A percentile compares a stretch with the other conserved stretches of the same genome.
Conservation (phyloP, 345 rosid species). For the Salix suchowensis region DNA sequence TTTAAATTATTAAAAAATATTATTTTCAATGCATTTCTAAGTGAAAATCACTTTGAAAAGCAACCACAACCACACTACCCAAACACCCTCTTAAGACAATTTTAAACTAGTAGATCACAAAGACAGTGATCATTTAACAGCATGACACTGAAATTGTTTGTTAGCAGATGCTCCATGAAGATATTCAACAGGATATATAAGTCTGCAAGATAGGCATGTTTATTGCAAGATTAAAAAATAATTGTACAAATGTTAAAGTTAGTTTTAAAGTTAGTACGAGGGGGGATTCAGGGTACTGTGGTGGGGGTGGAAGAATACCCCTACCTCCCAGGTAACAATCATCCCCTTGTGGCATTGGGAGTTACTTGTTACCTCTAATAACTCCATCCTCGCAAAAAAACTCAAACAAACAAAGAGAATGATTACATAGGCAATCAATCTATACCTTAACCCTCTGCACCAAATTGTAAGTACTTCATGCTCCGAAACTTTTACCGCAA, state of each 20-base stretch:
- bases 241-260: not conserved
- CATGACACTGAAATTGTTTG: not conserved
- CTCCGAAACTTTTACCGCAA: conserved; percentile 55
- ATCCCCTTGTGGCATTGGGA: not conserved
- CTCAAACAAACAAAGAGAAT: not conserved
- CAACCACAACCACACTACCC: too few relatives aligned
- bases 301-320: not conserved
- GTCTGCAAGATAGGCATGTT: not conserved
- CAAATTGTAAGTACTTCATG: not conserved
- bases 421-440: not conserved
- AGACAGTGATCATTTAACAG: not conserved
- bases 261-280: too few relatives aligned
- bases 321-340: not conserved
- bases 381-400: not conserved
- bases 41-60: too few relatives aligned
- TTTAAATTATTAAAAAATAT: too few relatives aligned
- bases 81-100: not conserved
- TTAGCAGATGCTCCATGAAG: not conserved
- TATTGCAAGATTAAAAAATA: not conserved
- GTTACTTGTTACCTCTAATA: not conserved
- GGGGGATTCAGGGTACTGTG: not conserved
- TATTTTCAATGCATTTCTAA: too few relatives aligned
- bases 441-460: not conserved
- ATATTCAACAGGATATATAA: not conserved
- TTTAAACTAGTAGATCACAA: not conserved